Percentiles rank a stretch among this genome's conserved stretches.
phyloP scores from a whole-genome alignment of 208 protist species.

The Crithidia mellificae region DNA sequence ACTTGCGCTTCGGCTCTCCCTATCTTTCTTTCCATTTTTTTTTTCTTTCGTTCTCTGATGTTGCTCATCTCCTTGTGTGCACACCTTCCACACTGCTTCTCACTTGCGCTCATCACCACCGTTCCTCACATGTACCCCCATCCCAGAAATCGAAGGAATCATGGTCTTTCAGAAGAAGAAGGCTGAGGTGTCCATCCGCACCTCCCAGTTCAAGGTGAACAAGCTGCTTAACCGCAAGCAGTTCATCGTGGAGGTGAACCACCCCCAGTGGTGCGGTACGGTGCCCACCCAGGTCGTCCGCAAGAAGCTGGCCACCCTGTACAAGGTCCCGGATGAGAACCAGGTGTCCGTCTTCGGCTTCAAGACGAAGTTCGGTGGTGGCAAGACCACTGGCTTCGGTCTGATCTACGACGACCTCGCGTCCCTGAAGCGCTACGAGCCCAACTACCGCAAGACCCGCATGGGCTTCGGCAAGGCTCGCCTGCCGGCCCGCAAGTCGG shows the following conservation, averaged over 20 bases:
- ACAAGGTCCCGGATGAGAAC: slow-evolving; percentile 97
- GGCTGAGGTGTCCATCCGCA: slow-evolving; percentile 91
- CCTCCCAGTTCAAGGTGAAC: slow-evolving; percentile 99
- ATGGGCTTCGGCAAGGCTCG: slow-evolving; percentile 91
- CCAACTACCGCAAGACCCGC: slow-evolving; percentile 97
- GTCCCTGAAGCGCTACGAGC: slow-evolving; percentile 96
- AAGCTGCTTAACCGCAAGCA: slow-evolving; percentile 99
- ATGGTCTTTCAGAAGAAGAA: slow-evolving; percentile 94
- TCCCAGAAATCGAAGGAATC: slow-evolving; percentile 46
- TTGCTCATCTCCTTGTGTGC: slow-evolving; percentile 11
- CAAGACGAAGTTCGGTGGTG: slow-evolving; percentile 99
- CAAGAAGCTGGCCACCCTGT: slow-evolving; percentile 96
- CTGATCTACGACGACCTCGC: slow-evolving; percentile 99
- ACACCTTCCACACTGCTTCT: slow-evolving; percentile 6
- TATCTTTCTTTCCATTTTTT: background rate
- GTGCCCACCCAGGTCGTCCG: slow-evolving; percentile 95
- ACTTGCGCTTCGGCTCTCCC: too few relatives aligned
- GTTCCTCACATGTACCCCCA: too few relatives aligned
- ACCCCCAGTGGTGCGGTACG: slow-evolving; percentile 88
- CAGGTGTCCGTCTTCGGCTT: slow-evolving; percentile 98
- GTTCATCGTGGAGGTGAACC: slow-evolving; percentile 96
- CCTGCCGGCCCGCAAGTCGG: slow-evolving; percentile 95
- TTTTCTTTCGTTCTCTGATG: slow-evolving; percentile 20
- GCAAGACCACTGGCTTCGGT: slow-evolving; percentile 98
- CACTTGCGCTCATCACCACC: too few relatives aligned